phyloP scores from a whole-genome alignment of 2,329 filamentous ascomycete genomes.

The Ascochyta koolunga region DNA sequence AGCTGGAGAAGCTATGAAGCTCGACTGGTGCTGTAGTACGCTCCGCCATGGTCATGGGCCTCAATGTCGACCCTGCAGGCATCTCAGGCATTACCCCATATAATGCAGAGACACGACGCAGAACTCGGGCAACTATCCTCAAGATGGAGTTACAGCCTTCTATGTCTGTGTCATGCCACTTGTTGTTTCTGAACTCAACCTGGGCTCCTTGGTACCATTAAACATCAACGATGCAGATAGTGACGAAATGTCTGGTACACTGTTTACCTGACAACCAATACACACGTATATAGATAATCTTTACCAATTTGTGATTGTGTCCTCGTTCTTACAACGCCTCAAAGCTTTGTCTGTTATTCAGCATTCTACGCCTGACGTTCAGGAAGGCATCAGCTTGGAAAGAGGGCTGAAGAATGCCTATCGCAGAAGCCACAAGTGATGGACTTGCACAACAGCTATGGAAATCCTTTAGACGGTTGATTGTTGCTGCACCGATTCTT shows the following conservation, averaged over 20 bases:
- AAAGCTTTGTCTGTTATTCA: constrained; percentile 26
- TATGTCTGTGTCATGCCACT: constrained; percentile 27
- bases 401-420: constrained; percentile 17
- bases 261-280: constrained; percentile 14
- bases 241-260: constrained; percentile 13
- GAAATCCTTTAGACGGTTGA: constrained; percentile 6
- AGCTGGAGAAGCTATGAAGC: constrained; percentile 31
- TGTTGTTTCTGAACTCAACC: constrained; percentile 18
- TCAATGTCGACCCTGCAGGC: constrained; percentile 49
- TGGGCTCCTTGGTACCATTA: constrained; percentile 14
- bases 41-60: constrained; percentile 51
- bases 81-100: constrained; percentile 44
- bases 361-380: constrained; percentile 12
- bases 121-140: constrained; percentile 54
- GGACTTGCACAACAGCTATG: constrained; percentile 7
- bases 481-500: constrained; percentile 23
- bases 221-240: constrained; percentile 30
- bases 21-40: constrained; percentile 47
- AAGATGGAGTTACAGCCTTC: constrained; percentile 48
- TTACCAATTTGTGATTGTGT: constrained; percentile 25
- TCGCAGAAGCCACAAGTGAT: constrained; percentile 17
- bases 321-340: constrained; percentile 21
- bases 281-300: constrained; percentile 24
- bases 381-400: constrained; percentile 20
- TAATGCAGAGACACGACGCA: constrained; percentile 49